Evolutionary conservation across 2,329 filamentous ascomycete species (phyloP).

Genomic region (Sporothrix euskadiensis): DNA sequence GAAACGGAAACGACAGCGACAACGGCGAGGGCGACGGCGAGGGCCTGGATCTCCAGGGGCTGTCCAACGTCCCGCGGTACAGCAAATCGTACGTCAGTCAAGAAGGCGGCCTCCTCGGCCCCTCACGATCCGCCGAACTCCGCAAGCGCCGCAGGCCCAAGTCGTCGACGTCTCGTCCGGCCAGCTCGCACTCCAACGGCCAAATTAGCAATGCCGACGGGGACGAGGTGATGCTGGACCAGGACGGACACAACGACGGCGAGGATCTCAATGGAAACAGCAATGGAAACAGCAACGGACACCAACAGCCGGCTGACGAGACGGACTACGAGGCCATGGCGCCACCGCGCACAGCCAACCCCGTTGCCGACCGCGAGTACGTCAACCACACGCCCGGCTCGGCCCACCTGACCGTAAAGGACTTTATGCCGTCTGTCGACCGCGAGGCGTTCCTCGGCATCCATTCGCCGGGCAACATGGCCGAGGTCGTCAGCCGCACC

Average conservation of each 20-base stretch:
- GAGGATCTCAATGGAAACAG: not conserved
- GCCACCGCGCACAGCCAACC: slow-evolving; percentile 35
- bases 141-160: not conserved
- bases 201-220: not conserved
- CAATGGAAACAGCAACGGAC: not conserved
- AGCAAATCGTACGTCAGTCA: slow-evolving; percentile 68
- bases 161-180: not conserved
- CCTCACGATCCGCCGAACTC: slow-evolving; percentile 37
- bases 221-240: not conserved
- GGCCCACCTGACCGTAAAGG: slow-evolving; percentile 59
- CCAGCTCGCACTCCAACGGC: slow-evolving; percentile 14
- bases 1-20: too few relatives aligned
- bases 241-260: slow-evolving; percentile 34
- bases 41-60: slow-evolving; percentile 45
- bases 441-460: slow-evolving; percentile 69
- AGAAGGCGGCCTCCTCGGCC: slow-evolving; percentile 67
- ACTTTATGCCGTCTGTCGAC: slow-evolving; percentile 60
- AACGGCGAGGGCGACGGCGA: slow-evolving; percentile 48
- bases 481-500: slow-evolving; percentile 61
- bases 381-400: slow-evolving; percentile 61
- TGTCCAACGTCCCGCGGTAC: slow-evolving; percentile 46
- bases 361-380: slow-evolving; percentile 57
- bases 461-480: slow-evolving; percentile 60
- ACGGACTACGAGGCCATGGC: not conserved
- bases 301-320: slow-evolving; percentile 20